Base-by-base conservation (phyloP, 2,329 filamentous ascomycete genomes). In the Apiospora koreana region DNA sequence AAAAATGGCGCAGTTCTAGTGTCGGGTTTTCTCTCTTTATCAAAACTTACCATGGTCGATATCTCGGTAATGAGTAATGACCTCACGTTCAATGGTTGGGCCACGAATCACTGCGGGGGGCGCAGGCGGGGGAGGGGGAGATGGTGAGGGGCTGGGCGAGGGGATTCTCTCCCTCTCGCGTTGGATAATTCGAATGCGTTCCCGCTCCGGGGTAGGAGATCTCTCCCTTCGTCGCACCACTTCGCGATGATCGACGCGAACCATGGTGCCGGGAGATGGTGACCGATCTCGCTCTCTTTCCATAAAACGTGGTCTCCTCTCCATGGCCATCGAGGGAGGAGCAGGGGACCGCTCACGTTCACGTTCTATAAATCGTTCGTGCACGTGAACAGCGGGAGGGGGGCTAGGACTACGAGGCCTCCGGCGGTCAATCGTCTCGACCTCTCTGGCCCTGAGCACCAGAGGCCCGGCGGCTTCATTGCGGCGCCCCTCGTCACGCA, bases 31-130 rank as follows among this genome's bases (percentile, higher is more conserved):
- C 14, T 16, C 12, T 43, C 18, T 62, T 31, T 3, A 14, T n/a
- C 3, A 38, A 71, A 43, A 43, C 68, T 79, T 85, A 94, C 93
- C 94, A 81, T 97, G 94, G 77, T 97, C 93, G 75, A 97, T 92
- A 77, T 95, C 93, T 70, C 91, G 88, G 79, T 96, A 95, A 81
- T 96, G 93, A 0, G 94, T 97, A 74, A 97, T 95, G 71, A 97
- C 91, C 78, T 97, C 93, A 77, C 95, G 90, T 81, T 95, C 93
- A 75, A 97, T 94, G 0, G 92, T 92, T 43, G 94, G 94, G 25
- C 91, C 91, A 54, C 90, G 88, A 76, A 96, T 91, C 62, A 92
- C 86, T 73, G 87, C 87, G 41, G 89, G 90, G 62, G 88, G 88
- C n/a, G 87, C 86, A 43, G 87, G 86, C 16, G 86, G 85, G 4